Evolutionary conservation across 2,329 filamentous ascomycete genomes (phyloP).

Genomic region (Fusarium falciforme): DNA sequence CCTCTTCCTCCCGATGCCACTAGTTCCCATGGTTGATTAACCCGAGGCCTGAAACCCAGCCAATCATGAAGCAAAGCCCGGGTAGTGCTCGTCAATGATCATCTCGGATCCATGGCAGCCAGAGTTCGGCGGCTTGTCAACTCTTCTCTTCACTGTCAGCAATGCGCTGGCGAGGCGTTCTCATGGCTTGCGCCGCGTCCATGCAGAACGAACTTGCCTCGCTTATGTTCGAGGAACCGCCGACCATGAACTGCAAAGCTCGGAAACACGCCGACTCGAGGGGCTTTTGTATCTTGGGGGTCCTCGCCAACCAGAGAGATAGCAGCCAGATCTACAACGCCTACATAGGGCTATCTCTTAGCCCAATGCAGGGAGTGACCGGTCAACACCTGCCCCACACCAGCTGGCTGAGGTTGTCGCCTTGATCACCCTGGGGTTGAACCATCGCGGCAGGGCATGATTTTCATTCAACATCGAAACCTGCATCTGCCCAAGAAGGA

Average conservation of each 20-base stretch:
- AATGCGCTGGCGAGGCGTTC: background rate
- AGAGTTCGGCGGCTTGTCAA: background rate
- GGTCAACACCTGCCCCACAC: constrained; percentile 23
- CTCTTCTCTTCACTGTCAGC: background rate
- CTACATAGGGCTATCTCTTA: constrained; percentile 30
- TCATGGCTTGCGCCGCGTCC: constrained; percentile 5
- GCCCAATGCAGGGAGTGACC: constrained; percentile 20
- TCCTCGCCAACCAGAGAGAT: constrained; percentile 6
- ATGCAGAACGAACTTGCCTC: constrained; percentile 1
- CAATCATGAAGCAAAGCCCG: background rate
- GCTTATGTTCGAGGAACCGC: background rate
- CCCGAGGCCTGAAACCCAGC: background rate
- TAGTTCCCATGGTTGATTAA: background rate
- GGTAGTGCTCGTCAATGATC: background rate
- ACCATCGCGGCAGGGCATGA: background rate
- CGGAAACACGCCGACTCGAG: constrained; percentile 16
- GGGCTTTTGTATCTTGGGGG: background rate
- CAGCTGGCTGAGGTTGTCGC: constrained; percentile 3
- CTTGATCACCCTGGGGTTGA: background rate
- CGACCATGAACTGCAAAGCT: background rate
- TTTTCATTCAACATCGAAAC: background rate
- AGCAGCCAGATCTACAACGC: constrained; percentile 12
- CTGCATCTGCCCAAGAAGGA: background rate
- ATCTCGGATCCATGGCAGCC: background rate
- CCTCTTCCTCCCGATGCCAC: background rate